Evolutionary conservation across 306 rosid species (phyloP).

Genomic region (Casuarina equisetifolia): DNA sequence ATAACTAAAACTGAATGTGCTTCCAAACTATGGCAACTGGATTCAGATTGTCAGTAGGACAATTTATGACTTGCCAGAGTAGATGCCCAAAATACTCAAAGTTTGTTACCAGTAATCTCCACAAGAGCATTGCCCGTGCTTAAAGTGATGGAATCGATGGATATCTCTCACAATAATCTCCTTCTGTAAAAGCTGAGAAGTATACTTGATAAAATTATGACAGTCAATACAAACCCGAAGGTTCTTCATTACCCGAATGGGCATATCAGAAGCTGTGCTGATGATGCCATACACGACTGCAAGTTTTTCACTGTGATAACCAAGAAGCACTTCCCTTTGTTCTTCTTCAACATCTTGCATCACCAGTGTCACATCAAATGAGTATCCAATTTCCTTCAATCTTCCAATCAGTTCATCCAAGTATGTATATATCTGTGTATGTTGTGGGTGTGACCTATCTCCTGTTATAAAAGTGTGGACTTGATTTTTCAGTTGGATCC

Average conservation of each 20-base stretch:
- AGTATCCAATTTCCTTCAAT: slow-evolving; percentile 74
- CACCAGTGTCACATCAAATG: slow-evolving; percentile 46
- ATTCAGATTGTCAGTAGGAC: slow-evolving; percentile 5
- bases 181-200: slow-evolving; percentile 65
- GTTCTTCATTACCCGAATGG: slow-evolving; percentile 73
- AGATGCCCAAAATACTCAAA: neutral
- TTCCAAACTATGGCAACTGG: slow-evolving; percentile 23
- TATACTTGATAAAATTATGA: slow-evolving; percentile 67
- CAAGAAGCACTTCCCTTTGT: slow-evolving; percentile 62
- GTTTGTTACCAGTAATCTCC: slow-evolving; percentile 69
- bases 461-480: slow-evolving; percentile 60
- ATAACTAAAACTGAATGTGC: neutral
- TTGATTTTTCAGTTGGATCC: slow-evolving; percentile 72
- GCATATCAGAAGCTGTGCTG: slow-evolving; percentile 39
- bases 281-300: slow-evolving; percentile 61
- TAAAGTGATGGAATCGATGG: slow-evolving; percentile 71
- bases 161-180: slow-evolving; percentile 69
- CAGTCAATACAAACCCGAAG: slow-evolving; percentile 67
- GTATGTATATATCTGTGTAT: slow-evolving; percentile 48
- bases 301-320: slow-evolving; percentile 81
- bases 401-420: slow-evolving; percentile 57
- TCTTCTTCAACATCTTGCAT: slow-evolving; percentile 83
- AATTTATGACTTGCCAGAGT: slow-evolving; percentile 13
- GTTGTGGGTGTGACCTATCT: slow-evolving; percentile 60
- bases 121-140: slow-evolving; percentile 65